These are phyloP conservation scores for Panicum miliaceum DNA, from an alignment of 176 grass and related monocot genomes.

Conservation along the genomic window DNA sequence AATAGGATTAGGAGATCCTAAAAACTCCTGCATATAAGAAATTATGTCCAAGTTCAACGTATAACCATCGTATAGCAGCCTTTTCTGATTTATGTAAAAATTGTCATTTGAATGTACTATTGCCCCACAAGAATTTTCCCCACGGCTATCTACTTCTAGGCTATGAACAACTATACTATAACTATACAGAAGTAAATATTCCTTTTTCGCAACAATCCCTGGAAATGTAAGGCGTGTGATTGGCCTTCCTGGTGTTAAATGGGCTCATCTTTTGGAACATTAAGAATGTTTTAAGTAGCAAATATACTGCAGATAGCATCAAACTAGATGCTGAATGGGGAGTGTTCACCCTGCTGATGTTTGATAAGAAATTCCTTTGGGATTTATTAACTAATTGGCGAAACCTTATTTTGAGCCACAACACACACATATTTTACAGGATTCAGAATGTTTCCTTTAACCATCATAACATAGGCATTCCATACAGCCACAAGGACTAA, in stretches of 20 bases:
- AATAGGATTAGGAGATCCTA: constrained; percentile 33
- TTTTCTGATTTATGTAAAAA: constrained; percentile 20
- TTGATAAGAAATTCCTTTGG: neutral
- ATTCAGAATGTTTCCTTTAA: constrained; percentile 13
- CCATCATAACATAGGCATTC: neutral
- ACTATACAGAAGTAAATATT: constrained; percentile 18
- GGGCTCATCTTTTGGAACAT: neutral
- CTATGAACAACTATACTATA: constrained; percentile 14
- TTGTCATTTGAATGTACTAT: constrained; percentile 7
- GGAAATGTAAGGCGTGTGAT: constrained; percentile 13
- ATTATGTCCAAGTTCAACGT: neutral
- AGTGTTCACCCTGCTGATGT: neutral
- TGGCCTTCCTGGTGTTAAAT: constrained; percentile 18
- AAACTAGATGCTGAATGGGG: neutral
- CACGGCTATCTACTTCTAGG: constrained; percentile 8
- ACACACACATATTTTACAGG: neutral
- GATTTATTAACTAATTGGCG: constrained; percentile 7
- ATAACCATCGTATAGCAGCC: constrained; percentile 3
- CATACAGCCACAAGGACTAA: neutral
- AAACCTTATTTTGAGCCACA: neutral
- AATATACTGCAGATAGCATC: neutral
- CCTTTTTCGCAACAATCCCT: neutral
- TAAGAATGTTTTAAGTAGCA: neutral
- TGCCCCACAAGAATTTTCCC: neutral
- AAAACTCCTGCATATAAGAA: constrained; percentile 21